Conservation (phyloP, 1,139 yeast species). For the Magnusiomyces tetraspermus region DNA sequence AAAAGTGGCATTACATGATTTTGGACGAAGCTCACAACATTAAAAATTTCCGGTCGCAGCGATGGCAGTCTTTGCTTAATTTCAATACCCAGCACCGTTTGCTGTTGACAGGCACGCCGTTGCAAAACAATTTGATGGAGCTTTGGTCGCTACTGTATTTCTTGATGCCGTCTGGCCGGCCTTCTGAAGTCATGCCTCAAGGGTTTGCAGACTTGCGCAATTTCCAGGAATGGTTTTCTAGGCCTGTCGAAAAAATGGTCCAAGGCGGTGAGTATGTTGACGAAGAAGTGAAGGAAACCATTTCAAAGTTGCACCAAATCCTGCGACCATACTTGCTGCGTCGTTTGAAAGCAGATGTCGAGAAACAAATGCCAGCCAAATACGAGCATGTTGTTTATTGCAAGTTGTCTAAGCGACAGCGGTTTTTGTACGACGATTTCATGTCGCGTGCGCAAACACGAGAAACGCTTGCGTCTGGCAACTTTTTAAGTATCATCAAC, state of each 20-base stretch:
- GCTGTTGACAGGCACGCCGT: constrained; percentile 88
- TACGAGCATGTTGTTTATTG: constrained; percentile 93
- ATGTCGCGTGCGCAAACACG: constrained; percentile 95
- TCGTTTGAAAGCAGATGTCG: constrained; percentile 91
- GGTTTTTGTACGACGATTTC: constrained; percentile 89
- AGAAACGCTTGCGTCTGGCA: constrained; percentile 90
- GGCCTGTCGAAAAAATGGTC: constrained; percentile 85
- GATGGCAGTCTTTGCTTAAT: constrained; percentile 94
- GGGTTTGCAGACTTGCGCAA: constrained; percentile 95
- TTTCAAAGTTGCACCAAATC: constrained; percentile 83
- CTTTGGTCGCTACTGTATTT: constrained; percentile 90
- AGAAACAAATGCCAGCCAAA: constrained; percentile 97
- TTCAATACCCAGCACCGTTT: constrained; percentile 86
- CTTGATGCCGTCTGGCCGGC: constrained; percentile 83
- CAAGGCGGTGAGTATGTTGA: constrained; percentile 59
- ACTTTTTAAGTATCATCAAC: constrained; percentile 87
- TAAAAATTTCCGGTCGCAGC: constrained; percentile 87
- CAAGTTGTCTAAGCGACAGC: constrained; percentile 82
- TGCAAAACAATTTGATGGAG: constrained; percentile 86
- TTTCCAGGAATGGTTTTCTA: constrained; percentile 97
- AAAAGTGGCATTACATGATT: constrained; percentile 93
- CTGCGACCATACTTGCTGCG: constrained; percentile 85
- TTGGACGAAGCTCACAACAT: constrained; percentile 98
- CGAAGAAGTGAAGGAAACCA: constrained; percentile 72
- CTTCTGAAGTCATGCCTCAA: constrained; percentile 64